Evolutionary conservation across 371 early-diverging fungal genomes (phyloP), one percentile per base, ranked within the genome.

Genomic region (Rhizopus stolonifer): DNA sequence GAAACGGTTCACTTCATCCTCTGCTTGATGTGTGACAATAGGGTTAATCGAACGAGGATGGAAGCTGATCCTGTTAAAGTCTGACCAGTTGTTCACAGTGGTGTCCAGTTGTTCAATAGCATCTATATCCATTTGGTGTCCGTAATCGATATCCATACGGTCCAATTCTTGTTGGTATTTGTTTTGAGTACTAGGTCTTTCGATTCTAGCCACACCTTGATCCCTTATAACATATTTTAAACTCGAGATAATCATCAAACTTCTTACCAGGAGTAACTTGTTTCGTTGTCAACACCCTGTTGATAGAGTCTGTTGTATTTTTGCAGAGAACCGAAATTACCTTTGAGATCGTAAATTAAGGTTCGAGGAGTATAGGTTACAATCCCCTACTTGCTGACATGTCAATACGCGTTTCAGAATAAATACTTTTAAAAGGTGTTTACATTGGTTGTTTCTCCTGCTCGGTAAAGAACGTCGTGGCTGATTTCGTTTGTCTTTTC

Each of bases 351-450:
- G 52, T 84, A 89, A 18, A 90, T 72, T 49, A 94, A 50, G 1
- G 85, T 74, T 22, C 95, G 75, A 14, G 95, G 95, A 14, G 87
- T 84, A 60, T 82, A 92, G 1, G 88, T 87, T 29, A 79, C 74
- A 1, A 69, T 63, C 3, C 88, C 87, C 87, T 87, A 54, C 15
- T 45, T 24, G 11, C 21, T 8, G 38, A 22, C 33, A 9, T 32
- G 3, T 19, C 21, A 45, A 43, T 33, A 42, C 31, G 31, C 4
- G 31, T n/a, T 6, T 7, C 3, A 49, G 3, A 3, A 22, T 42
- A 23, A 25, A 38, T 19, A 54, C 9, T 7, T 19, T 11, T 31
- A 19, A 10, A 39, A 39, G 29, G 3, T 8, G 10, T 40, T 14
- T 26, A 76, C 79, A 24, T 52, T 65, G 26, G 57, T 54, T 10